Base-by-base conservation (phyloP, 495 filamentous ascomycete species). In the Penicillium taxi region DNA sequence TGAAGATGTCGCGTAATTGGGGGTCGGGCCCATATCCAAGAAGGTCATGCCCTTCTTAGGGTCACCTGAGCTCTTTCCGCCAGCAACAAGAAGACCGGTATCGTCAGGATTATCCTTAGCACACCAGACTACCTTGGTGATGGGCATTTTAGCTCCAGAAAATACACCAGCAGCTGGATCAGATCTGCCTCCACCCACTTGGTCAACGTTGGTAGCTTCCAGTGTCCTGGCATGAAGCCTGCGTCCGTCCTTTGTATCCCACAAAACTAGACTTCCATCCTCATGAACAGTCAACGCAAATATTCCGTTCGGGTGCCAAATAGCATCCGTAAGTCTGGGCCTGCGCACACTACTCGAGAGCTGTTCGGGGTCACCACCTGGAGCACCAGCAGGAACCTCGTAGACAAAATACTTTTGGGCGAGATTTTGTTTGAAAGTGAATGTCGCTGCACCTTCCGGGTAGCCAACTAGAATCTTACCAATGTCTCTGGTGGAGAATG, bases 301-400 rank as follows among this genome's bases (percentile, higher is more conserved):
- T 0, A 84, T 91, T 0, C 91, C 91, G 17, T 88, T 93, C 1
- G 91, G 91, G 63, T 98, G 91, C 91, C 91, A 98, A 23, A 86
- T 49, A 0, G 83, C 89, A 38, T 87, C 80, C 1, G 74, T 82
- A 41, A 98, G 57, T 32, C 67, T 71, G 7, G 90, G 90, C 39
- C 63, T 80, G 37, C 86, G 72, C 39, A 67, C 45, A 9, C 63
- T 72, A 18, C 61, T 68, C 13, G 55, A 41, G 12, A 69, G 59
- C 13, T 73, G 69, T 47, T 80, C 72, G 17, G 70, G 64, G 51
- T 89, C 82, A 5, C 87, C 88, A n/a, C 89, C 91, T 2, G 82
- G 79, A n/a, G 90, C 88, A 7, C 88, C 86, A 19, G 74, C 65
- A 1, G 84, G 85, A 2, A 95, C 53, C 43, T 82, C 70, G 61